Conservation (phyloP, 202 grass and related monocot genomes). For the Dendrocalamus latiflorus region DNA sequence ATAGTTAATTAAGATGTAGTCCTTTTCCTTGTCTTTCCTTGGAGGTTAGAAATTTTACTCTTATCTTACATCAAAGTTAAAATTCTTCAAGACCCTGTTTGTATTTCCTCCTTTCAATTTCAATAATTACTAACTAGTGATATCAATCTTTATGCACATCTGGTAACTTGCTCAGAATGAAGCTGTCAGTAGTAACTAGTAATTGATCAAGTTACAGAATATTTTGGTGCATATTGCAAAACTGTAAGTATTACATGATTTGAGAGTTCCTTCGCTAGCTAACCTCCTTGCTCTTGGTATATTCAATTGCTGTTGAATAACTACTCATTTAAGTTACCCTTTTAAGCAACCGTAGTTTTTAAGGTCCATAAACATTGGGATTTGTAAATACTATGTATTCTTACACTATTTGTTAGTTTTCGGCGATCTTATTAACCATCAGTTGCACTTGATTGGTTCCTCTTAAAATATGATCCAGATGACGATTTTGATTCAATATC, state of each 20-base stretch:
- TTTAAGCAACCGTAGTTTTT: not conserved
- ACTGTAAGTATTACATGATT: not conserved
- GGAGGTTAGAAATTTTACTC: not conserved
- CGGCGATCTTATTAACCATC: not conserved
- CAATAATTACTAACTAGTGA: not conserved
- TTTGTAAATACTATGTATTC: not conserved
- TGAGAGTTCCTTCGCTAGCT: not conserved
- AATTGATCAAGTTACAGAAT: not conserved
- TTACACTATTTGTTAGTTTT: not conserved
- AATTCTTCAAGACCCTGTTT: not conserved
- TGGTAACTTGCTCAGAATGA: not conserved
- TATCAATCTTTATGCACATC: not conserved
- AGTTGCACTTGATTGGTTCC: not conserved
- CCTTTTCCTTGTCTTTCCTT: not conserved
- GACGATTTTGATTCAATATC: slow-evolving; percentile 53
- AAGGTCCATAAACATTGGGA: not conserved
- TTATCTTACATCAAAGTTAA: not conserved
- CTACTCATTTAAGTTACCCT: not conserved
- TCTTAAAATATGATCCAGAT: slow-evolving; percentile 50
- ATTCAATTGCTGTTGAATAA: slow-evolving; percentile 5
- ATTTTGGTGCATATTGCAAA: not conserved
- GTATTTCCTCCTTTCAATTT: not conserved
- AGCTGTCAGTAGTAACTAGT: not conserved
- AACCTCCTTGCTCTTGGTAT: not conserved
- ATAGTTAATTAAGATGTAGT: not conserved